Percentiles rank a stretch among this genome's conserved stretches.
These are phyloP conservation scores for Penicillium roqueforti DNA, from an alignment of 495 filamentous ascomycete genomes.

Conservation along the genomic window DNA sequence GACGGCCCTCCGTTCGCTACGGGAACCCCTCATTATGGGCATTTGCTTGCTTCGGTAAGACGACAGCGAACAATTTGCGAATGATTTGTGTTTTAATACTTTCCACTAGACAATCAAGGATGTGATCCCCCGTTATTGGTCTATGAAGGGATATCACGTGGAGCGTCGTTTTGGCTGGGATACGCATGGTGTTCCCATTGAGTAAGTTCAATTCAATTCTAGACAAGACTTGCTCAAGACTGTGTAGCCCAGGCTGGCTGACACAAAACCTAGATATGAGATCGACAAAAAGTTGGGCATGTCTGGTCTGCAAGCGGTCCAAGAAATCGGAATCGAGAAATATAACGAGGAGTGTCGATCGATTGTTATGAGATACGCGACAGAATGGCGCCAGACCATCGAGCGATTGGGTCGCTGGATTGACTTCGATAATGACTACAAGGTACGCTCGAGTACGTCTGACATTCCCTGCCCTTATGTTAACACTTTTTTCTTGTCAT, in stretches of 20 bases:
- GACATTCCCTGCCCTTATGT: not conserved
- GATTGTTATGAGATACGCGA: constrained; percentile 90
- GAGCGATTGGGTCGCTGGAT: constrained; percentile 94
- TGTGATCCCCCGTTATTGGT: constrained; percentile 95
- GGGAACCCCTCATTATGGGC: constrained; percentile 91
- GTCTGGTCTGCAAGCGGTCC: constrained; percentile 82
- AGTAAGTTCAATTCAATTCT: constrained; percentile 30
- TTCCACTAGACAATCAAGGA: constrained; percentile 77
- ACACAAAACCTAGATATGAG: constrained; percentile 53
- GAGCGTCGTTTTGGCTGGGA: constrained; percentile 74
- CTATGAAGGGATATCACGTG: constrained; percentile 92
- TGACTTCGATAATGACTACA: constrained; percentile 98
- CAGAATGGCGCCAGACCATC: constrained; percentile 87
- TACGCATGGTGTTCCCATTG: constrained; percentile 92
- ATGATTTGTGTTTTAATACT: not conserved
- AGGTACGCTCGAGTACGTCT: constrained; percentile 45
- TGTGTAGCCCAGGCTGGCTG: not conserved
- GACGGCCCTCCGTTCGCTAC: constrained; percentile 63
- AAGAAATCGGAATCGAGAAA: constrained; percentile 78
- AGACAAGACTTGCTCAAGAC: not conserved
- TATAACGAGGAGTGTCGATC: constrained; percentile 92
- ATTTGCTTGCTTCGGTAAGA: constrained; percentile 71
- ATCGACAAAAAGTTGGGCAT: constrained; percentile 97
- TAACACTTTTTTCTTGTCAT: not conserved
- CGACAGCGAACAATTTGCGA: too few species aligned